Percentiles rank a stretch among this genome's conserved stretches.
These are phyloP conservation scores for Phytophthora tentaculata DNA, from an alignment of 352 stramenopile species.

Conservation along the genomic window DNA sequence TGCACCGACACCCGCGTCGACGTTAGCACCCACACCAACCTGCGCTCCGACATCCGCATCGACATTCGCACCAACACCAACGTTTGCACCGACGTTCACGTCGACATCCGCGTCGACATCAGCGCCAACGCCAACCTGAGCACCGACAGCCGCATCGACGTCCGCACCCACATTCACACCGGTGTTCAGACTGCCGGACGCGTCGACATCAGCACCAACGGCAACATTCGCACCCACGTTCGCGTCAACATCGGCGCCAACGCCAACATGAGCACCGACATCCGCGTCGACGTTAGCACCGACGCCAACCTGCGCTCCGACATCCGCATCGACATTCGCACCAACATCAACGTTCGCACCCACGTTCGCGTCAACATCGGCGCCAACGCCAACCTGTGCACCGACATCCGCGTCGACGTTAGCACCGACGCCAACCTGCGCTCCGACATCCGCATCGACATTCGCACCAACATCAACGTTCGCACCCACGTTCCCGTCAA, in stretches of 20 bases:
- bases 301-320: not conserved
- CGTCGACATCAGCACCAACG: no score
- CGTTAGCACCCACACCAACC: not conserved
- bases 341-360: no score
- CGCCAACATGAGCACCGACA: not conserved
- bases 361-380: no score
- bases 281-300: not conserved
- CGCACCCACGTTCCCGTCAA: not conserved
- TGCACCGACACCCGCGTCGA: not conserved
- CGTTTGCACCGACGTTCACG: no score
- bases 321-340: no score
- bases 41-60: no score
- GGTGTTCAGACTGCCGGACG: not conserved
- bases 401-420: not conserved
- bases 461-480: not conserved
- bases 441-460: slow-evolving; percentile 3
- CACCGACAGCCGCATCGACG: not conserved
- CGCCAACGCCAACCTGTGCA: not conserved
- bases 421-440: not conserved
- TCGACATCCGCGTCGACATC: no score
- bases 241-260: no score
- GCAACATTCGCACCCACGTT: no score
- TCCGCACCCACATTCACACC: not conserved
- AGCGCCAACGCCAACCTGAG: not conserved
- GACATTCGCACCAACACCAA: no score